Evolutionary conservation across 2,329 filamentous ascomycete species (phyloP).

Genomic region (Pseudogymnoascus sp.): DNA sequence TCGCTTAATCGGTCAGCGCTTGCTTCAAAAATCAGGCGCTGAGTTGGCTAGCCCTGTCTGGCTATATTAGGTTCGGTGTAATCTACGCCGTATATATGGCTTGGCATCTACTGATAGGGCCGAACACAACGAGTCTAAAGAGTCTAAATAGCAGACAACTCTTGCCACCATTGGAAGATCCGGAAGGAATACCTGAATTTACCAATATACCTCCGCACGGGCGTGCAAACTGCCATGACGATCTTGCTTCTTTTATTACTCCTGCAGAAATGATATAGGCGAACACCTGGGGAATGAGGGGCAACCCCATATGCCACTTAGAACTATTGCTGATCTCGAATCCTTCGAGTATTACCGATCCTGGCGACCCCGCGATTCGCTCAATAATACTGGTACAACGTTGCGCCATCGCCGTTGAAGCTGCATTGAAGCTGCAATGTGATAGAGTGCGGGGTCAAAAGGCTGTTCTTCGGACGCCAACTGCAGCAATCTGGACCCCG

Average conservation of each 20-base stretch:
- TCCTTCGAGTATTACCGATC: background rate
- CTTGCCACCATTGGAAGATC: background rate
- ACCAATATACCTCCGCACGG: background rate
- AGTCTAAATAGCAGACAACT: background rate
- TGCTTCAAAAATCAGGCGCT: background rate
- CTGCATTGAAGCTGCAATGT: background rate
- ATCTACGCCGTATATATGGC: background rate
- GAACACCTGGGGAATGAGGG: background rate
- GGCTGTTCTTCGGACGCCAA: background rate
- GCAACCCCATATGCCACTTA: background rate
- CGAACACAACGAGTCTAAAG: slow-evolving; percentile 7
- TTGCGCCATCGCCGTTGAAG: background rate
- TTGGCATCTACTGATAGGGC: slow-evolving; percentile 1
- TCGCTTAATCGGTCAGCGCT: background rate
- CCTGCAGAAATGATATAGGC: background rate
- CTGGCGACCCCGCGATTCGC: slow-evolving; percentile 1
- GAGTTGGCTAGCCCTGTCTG: background rate
- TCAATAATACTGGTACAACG: background rate
- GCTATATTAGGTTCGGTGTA: background rate
- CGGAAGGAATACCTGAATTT: slow-evolving; percentile 7
- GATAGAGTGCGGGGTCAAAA: slow-evolving; percentile 1
- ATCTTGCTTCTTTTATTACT: background rate
- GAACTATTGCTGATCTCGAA: background rate
- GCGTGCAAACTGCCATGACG: background rate
- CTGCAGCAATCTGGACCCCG: background rate